Evolutionary conservation across 352 stramenopile genomes (phyloP).

Genomic region (Phytophthora kernoviae): DNA sequence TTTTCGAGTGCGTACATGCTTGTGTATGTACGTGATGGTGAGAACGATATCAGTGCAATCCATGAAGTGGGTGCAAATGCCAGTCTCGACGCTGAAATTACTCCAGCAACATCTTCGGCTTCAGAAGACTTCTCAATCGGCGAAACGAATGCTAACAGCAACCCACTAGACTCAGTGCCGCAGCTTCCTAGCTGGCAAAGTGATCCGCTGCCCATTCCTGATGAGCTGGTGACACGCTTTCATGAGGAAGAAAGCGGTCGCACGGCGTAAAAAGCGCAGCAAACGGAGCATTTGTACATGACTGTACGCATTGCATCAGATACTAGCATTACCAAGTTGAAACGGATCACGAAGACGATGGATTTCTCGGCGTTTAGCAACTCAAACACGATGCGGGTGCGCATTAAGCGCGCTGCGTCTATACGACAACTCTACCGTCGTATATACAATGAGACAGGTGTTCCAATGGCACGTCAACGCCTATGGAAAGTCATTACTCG

Average conservation of each 20-base stretch:
- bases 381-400: slow-evolving; percentile 56
- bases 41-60: slow-evolving; percentile 73
- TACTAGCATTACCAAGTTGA: slow-evolving; percentile 62
- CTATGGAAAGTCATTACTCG: slow-evolving; percentile 88
- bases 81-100: slow-evolving; percentile 1
- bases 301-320: slow-evolving; percentile 81
- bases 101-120: slow-evolving; percentile 4
- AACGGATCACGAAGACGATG: slow-evolving; percentile 73
- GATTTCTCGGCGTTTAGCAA: slow-evolving; percentile 85
- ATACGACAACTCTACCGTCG: slow-evolving; percentile 73
- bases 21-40: slow-evolving; percentile 81
- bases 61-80: slow-evolving; percentile 18
- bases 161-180: background rate
- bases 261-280: slow-evolving; percentile 77
- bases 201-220: slow-evolving; percentile 57
- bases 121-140: slow-evolving; percentile 23
- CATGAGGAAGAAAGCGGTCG: slow-evolving; percentile 73
- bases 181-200: slow-evolving; percentile 29
- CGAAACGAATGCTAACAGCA: slow-evolving; percentile 3
- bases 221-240: slow-evolving; percentile 65
- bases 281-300: slow-evolving; percentile 87
- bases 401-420: slow-evolving; percentile 61
- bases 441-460: slow-evolving; percentile 64
- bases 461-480: slow-evolving; percentile 67
- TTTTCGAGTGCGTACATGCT: slow-evolving; percentile 91